These are phyloP conservation scores for Margaritispora aquatica DNA, from an alignment of 495 filamentous ascomycete genomes.

Conservation along the genomic window DNA sequence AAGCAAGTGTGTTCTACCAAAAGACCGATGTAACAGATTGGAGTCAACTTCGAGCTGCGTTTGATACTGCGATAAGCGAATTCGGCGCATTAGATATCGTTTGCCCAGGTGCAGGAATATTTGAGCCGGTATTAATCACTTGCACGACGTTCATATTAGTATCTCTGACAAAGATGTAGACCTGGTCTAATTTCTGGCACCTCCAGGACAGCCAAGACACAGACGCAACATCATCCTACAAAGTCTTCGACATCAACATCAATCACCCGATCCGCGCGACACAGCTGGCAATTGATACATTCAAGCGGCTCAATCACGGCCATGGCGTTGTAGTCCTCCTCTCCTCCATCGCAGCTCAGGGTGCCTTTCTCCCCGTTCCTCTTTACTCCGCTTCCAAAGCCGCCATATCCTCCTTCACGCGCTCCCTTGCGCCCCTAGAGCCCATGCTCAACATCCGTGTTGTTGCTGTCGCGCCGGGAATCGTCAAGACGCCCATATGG, in stretches of 20 bases:
- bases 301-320: constrained; percentile 24
- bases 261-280: constrained; percentile 64
- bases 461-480: constrained; percentile 58
- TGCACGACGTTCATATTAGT: too few species aligned
- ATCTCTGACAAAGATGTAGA: constrained; percentile 4
- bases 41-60: constrained; percentile 52
- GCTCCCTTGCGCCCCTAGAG: constrained; percentile 48
- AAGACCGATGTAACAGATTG: constrained; percentile 59
- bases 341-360: constrained; percentile 58
- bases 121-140: constrained; percentile 40
- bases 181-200: constrained; percentile 23
- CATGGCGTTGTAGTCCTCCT: constrained; percentile 45
- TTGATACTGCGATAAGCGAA: constrained; percentile 47
- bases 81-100: constrained; percentile 61
- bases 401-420: constrained; percentile 46
- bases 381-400: constrained; percentile 60
- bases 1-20: constrained; percentile 47
- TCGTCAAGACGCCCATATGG: constrained; percentile 65
- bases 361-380: constrained; percentile 38
- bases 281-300: constrained; percentile 58
- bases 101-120: constrained; percentile 62
- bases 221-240: constrained; percentile 48
- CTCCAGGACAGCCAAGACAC: constrained; percentile 28
- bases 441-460: constrained; percentile 39
- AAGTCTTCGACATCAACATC: constrained; percentile 58